phyloP scores from a whole-genome alignment of 805 yeast genomes.

The Sungouiozyma ichnusensis region DNA sequence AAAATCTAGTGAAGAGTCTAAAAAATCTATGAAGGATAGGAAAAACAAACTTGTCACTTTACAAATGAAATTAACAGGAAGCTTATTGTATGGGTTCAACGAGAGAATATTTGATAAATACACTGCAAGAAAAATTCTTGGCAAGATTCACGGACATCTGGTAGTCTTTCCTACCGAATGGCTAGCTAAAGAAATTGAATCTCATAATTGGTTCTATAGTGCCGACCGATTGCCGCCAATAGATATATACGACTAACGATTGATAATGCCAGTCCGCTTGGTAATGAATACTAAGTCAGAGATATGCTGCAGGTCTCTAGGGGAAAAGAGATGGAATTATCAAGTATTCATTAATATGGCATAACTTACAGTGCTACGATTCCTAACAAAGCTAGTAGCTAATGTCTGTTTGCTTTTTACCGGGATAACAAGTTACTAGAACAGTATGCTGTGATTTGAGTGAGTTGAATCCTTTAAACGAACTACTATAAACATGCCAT shows the following conservation, averaged over 20 bases:
- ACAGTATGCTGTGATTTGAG: no score
- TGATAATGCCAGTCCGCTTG: constrained; percentile 16
- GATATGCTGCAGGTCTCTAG: no score
- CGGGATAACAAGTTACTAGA: no score
- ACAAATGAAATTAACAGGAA: constrained; percentile 24
- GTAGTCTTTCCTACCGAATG: constrained; percentile 91
- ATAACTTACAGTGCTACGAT: no score
- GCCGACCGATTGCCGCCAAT: constrained; percentile 92
- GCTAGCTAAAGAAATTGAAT: constrained; percentile 77
- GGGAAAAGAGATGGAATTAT: no score
- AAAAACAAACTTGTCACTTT: constrained; percentile 15
- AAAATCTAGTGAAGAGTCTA: neutral
- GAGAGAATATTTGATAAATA: constrained; percentile 57
- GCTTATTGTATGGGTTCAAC: constrained; percentile 23
- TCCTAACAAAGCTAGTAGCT: no score
- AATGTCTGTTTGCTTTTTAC: no score
- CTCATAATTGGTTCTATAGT: constrained; percentile 91
- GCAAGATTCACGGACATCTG: constrained; percentile 72
- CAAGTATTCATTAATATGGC: no score
- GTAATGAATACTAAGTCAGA: neutral
- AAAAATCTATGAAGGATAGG: constrained; percentile 3
- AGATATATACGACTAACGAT: constrained; percentile 82
- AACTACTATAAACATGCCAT: no score
- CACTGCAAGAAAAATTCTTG: constrained; percentile 64
- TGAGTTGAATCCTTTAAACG: no score